Conservation (phyloP, 768 basidiomycete genomes). For the Kondoa malvinella region DNA sequence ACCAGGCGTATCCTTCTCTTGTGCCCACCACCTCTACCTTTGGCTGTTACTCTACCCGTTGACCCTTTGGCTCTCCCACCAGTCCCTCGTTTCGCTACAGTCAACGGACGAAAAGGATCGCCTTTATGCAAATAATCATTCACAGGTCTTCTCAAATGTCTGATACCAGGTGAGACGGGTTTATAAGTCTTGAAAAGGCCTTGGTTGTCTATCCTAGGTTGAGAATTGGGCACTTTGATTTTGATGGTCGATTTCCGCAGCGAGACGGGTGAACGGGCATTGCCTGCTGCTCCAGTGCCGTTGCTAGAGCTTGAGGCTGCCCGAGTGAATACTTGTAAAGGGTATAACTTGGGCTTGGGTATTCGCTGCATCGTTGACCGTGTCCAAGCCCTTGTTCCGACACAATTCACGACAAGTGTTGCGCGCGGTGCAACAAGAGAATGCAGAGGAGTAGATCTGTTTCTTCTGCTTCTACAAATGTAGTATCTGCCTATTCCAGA, state of each 20-base stretch:
- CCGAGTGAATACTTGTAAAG: no score
- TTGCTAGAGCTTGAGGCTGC: neutral
- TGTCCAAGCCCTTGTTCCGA: no score
- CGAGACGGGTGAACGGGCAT: neutral
- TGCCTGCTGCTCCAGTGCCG: neutral
- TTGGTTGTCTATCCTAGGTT: neutral
- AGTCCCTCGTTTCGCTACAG: conserved; percentile 57
- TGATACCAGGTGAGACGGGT: conserved; percentile 66
- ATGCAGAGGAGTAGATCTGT: neutral
- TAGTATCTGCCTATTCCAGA: neutral
- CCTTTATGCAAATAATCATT: conserved; percentile 71
- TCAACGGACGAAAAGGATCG: conserved; percentile 65
- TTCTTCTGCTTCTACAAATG: neutral
- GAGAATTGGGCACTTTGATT: neutral
- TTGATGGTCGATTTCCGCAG: neutral
- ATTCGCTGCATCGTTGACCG: no score
- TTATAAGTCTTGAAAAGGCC: conserved; percentile 65
- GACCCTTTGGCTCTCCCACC: conserved; percentile 58
- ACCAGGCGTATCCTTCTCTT: conserved; percentile 64
- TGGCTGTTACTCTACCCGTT: conserved; percentile 68
- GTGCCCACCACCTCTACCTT: conserved; percentile 82
- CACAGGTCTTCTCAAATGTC: conserved; percentile 68
- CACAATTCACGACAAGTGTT: no score
- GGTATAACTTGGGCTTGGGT: no score
- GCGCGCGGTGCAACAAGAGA: no score